phyloP scores from a whole-genome alignment of 139 green algal species.

The Auxenochlorella protothecoides region DNA sequence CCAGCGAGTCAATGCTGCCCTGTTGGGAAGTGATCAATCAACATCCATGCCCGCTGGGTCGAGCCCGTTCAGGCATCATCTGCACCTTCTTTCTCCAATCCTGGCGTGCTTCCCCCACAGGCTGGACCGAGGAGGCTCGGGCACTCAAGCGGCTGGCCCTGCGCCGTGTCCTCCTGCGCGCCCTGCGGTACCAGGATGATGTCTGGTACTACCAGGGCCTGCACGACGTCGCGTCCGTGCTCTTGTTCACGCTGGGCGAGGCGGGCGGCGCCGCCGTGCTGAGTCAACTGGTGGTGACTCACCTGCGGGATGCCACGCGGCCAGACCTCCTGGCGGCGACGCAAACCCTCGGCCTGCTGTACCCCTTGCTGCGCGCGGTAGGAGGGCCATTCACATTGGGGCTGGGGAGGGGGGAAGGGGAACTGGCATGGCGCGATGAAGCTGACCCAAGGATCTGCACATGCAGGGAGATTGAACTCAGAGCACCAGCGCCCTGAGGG shows the following conservation, averaged over 20 bases:
- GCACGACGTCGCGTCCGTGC: constrained; percentile 77
- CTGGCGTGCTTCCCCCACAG: constrained; percentile 2
- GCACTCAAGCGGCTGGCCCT: constrained; percentile 36
- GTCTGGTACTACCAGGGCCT: constrained; percentile 78
- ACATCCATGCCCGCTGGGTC: no score
- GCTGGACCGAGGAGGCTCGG: constrained; percentile 35
- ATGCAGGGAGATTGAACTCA: no score
- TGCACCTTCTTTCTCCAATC: no score
- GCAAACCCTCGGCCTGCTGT: constrained; percentile 52
- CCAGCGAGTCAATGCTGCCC: no score
- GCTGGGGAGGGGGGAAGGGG: no score
- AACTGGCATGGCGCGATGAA: no score
- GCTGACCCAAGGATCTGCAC: no score
- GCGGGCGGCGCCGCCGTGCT: constrained; percentile 42
- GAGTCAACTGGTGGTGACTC: constrained; percentile 30
- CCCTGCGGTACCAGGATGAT: neutral
- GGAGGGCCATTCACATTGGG: neutral
- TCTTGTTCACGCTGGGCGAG: constrained; percentile 62
- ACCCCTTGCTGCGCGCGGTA: constrained; percentile 39
- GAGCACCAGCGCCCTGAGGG: no score
- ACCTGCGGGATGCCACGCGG: constrained; percentile 72
- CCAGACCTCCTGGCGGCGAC: constrained; percentile 50
- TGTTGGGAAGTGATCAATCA: no score
- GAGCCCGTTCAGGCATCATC: no score
- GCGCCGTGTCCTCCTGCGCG: constrained; percentile 49